Evolutionary conservation across 257 asterid genomes (phyloP).

Genomic region (Capsicum rhomboideum): DNA sequence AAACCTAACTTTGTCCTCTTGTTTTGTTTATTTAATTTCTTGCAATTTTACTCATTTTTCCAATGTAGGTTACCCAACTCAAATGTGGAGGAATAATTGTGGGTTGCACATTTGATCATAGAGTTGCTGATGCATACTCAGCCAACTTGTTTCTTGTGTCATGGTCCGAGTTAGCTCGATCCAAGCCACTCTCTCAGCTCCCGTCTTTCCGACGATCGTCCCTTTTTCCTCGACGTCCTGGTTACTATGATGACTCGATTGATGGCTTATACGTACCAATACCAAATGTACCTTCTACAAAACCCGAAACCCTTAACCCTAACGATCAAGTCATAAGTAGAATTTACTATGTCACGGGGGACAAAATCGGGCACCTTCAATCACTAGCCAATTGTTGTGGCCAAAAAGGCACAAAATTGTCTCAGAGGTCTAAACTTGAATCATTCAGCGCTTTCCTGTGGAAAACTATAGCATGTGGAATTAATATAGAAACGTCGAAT

Average conservation of each 20-base stretch:
- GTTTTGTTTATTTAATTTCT: background rate
- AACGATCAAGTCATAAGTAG: conserved; percentile 31
- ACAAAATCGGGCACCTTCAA: conserved; percentile 33
- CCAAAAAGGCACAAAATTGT: background rate
- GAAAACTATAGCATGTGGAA: conserved; percentile 26
- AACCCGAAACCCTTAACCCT: background rate
- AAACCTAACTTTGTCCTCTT: background rate
- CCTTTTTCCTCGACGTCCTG: conserved; percentile 44
- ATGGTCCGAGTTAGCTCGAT: conserved; percentile 54
- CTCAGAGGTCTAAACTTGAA: conserved; percentile 37
- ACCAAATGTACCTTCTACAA: conserved; percentile 11
- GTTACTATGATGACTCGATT: conserved; percentile 20
- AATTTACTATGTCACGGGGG: conserved; percentile 42
- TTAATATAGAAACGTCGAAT: background rate
- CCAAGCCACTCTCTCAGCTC: conserved; percentile 20
- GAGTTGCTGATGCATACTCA: conserved; percentile 72
- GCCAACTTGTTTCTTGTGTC: conserved; percentile 63
- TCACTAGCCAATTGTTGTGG: conserved; percentile 18
- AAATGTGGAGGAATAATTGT: conserved; percentile 61
- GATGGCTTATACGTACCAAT: conserved; percentile 27
- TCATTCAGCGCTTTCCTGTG: conserved; percentile 64
- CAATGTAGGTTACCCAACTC: conserved; percentile 41
- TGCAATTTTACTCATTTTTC: background rate
- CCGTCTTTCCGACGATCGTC: conserved; percentile 64
- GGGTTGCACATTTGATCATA: conserved; percentile 57